Conservation (phyloP, 164 flowering plant species). For the Cinnamomum micranthum region DNA sequence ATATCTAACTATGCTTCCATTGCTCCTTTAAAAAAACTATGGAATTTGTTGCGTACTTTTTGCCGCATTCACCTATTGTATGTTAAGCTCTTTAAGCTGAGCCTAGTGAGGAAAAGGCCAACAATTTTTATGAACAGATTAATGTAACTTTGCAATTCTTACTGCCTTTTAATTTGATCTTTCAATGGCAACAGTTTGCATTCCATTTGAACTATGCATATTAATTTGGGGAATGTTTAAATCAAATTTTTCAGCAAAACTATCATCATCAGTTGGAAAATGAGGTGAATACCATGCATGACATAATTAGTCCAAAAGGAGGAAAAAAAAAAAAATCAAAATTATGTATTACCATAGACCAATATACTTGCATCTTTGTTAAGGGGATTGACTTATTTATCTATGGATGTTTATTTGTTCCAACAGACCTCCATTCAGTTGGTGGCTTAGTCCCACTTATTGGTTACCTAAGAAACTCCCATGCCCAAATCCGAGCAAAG, state of each 20-base stretch:
- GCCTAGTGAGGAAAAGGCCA: background rate
- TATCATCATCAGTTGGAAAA: background rate
- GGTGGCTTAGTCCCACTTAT: constrained; percentile 90
- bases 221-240: background rate
- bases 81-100: background rate
- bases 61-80: background rate
- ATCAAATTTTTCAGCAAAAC: background rate
- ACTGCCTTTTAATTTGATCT: background rate
- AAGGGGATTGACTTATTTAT: background rate
- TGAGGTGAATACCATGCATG: background rate
- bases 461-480: constrained; percentile 64
- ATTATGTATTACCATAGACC: background rate
- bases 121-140: too few species aligned
- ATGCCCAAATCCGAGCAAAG: constrained; percentile 81
- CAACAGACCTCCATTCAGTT: constrained; percentile 77
- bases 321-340: too few species aligned
- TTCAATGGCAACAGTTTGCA: background rate
- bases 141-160: background rate
- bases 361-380: background rate
- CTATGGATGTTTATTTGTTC: background rate
- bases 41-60: background rate
- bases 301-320: too few species aligned
- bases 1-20: background rate
- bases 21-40: background rate
- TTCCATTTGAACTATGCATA: background rate